A percentile compares a stretch with the other conserved stretches of the same genome.
Conservation (phyloP, 2,329 filamentous ascomycete species). For the Fusarium sp. region DNA sequence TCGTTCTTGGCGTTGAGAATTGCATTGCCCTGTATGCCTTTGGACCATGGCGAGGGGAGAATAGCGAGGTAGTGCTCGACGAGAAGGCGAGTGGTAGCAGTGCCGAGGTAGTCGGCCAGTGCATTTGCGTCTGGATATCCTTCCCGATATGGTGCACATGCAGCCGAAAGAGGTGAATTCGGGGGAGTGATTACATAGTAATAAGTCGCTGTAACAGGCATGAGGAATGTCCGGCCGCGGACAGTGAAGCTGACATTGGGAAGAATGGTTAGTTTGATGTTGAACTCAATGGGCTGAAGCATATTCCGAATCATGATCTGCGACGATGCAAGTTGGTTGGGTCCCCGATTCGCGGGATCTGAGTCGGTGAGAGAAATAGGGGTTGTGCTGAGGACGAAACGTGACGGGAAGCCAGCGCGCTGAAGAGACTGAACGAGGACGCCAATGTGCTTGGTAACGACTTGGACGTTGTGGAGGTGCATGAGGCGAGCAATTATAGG, state of each 20-base stretch:
- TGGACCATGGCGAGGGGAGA: constrained; percentile 42
- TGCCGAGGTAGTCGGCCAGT: constrained; percentile 57
- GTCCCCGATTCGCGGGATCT: constrained; percentile 42
- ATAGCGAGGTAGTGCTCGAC: constrained; percentile 47
- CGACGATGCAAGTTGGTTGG: constrained; percentile 52
- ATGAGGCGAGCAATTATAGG: constrained; percentile 61
- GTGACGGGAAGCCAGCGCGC: constrained; percentile 56
- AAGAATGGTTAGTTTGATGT: constrained; percentile 57
- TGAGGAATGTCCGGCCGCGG: constrained; percentile 55
- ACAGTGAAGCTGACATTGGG: constrained; percentile 54
- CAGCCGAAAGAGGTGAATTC: constrained; percentile 46
- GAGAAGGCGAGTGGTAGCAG: constrained; percentile 53
- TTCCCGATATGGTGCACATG: constrained; percentile 56
- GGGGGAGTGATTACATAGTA: constrained; percentile 55
- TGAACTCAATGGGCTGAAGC: constrained; percentile 53
- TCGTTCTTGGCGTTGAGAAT: constrained; percentile 44
- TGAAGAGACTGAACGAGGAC: constrained; percentile 55
- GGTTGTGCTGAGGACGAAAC: constrained; percentile 54
- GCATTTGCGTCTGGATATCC: constrained; percentile 56
- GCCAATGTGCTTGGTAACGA: constrained; percentile 54
- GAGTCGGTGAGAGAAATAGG: constrained; percentile 41
- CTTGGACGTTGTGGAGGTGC: constrained; percentile 53
- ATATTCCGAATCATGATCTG: constrained; percentile 56
- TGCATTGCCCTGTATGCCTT: constrained; percentile 45
- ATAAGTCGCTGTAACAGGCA: constrained; percentile 55